phyloP scores from a whole-genome alignment of 768 basidiomycete genomes.

The Hygrocybe punicea region DNA sequence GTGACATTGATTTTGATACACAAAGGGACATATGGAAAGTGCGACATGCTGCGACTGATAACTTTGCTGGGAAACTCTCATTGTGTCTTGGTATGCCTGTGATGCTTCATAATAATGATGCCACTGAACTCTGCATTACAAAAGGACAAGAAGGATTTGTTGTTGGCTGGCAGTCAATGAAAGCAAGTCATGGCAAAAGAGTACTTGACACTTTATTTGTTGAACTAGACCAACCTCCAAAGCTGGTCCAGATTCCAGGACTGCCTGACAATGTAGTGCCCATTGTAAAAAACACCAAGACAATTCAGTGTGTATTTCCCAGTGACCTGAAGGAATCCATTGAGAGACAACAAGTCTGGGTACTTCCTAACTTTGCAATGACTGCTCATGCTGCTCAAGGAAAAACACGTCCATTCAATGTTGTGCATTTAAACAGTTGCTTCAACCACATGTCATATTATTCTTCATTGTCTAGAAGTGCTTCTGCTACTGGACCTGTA shows the following conservation, averaged over 20 bases:
- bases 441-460: no score
- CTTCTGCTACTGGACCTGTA: slow-evolving; percentile 19
- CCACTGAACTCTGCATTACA: slow-evolving; percentile 9
- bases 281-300: slow-evolving; percentile 6
- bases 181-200: slow-evolving; percentile 22
- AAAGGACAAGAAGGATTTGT: slow-evolving; percentile 33
- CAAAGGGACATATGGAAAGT: slow-evolving; percentile 23
- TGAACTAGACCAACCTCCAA: slow-evolving; percentile 8
- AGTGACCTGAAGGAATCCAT: slow-evolving; percentile 12
- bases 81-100: slow-evolving; percentile 34
- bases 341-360: slow-evolving; percentile 19
- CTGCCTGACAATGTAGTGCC: slow-evolving; percentile 15
- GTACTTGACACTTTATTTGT: slow-evolving; percentile 13
- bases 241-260: slow-evolving; percentile 8
- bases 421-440: slow-evolving; percentile 26
- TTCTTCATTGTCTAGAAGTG: no score
- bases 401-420: slow-evolving; percentile 24
- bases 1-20: slow-evolving; percentile 4
- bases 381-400: slow-evolving; percentile 30
- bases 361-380: slow-evolving; percentile 26
- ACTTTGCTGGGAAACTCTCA: slow-evolving; percentile 26
- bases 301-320: slow-evolving; percentile 11
- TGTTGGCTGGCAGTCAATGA: slow-evolving; percentile 20
- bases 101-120: slow-evolving; percentile 30
- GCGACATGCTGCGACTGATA: slow-evolving; percentile 21